Conservation (phyloP, 192 early-diverging fungal species). For the Chytriomyces sp. region DNA sequence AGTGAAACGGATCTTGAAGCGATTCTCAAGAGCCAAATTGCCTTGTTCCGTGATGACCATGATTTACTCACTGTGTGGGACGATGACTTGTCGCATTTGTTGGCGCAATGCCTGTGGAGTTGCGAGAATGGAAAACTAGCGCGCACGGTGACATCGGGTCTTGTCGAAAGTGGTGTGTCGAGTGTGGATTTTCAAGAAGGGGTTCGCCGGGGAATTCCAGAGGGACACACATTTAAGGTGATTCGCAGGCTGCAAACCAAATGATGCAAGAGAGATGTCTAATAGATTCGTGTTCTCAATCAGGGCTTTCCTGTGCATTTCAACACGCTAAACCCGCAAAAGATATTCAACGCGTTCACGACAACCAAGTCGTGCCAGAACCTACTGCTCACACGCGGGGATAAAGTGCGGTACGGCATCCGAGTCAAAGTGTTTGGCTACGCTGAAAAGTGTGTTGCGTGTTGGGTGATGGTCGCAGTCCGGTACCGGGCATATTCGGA, state of each 20-base stretch:
- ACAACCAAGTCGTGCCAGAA: conserved; percentile 38
- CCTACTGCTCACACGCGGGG: conserved; percentile 46
- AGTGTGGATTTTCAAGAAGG: conserved; percentile 37
- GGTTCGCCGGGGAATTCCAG: conserved; percentile 32
- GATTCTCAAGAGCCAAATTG: conserved; percentile 16
- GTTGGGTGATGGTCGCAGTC: conserved; percentile 52
- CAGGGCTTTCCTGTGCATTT: conserved; percentile 43
- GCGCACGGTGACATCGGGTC: not conserved
- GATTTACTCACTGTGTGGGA: conserved; percentile 37
- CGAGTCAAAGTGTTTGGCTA: conserved; percentile 43
- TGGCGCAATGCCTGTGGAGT: conserved; percentile 34
- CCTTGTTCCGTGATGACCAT: conserved; percentile 27
- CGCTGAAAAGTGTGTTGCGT: conserved; percentile 41
- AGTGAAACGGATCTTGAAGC: conserved; percentile 32
- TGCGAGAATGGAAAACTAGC: conserved; percentile 34
- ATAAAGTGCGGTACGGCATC: conserved; percentile 46
- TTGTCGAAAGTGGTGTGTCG: not conserved
- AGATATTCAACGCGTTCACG: conserved; percentile 37
- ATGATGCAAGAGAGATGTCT: not conserved
- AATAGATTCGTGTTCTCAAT: not conserved
- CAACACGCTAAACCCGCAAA: conserved; percentile 36
- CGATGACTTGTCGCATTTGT: conserved; percentile 26
- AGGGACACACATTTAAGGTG: conserved; percentile 46
- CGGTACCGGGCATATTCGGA: conserved; percentile 26
- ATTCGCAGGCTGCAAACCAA: not conserved